A percentile compares a stretch with the other conserved stretches of the same genome.
phyloP scores from a whole-genome alignment of 2,329 filamentous ascomycete genomes.

The Hypomyces perniciosus region DNA sequence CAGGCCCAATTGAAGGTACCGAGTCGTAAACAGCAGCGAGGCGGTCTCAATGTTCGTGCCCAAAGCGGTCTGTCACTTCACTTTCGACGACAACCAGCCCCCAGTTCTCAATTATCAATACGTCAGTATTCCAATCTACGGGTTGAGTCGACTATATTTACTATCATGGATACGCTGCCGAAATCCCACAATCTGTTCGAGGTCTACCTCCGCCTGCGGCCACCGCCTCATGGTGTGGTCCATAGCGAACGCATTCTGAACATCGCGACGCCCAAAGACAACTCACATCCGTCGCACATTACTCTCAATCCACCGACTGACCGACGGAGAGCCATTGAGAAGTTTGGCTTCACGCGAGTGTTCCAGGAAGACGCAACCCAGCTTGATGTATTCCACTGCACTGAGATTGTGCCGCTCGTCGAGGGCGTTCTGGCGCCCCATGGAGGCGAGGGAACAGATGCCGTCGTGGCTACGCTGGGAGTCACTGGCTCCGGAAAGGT shows the following conservation, averaged over 20 bases:
- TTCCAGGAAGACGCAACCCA: slow-evolving; percentile 85
- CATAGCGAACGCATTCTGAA: slow-evolving; percentile 65
- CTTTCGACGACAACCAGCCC: neutral
- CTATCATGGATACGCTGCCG: slow-evolving; percentile 19
- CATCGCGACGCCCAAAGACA: slow-evolving; percentile 56
- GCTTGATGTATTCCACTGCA: slow-evolving; percentile 78
- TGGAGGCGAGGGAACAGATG: slow-evolving; percentile 77
- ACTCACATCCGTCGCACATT: slow-evolving; percentile 57
- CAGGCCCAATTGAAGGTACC: neutral
- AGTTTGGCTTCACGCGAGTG: slow-evolving; percentile 88
- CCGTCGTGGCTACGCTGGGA: slow-evolving; percentile 82
- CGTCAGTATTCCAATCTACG: slow-evolving; percentile 5
- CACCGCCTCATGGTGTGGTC: slow-evolving; percentile 45
- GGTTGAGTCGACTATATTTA: neutral
- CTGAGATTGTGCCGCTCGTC: slow-evolving; percentile 67
- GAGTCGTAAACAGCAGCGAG: neutral
- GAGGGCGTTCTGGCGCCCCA: slow-evolving; percentile 71
- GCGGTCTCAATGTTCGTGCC: neutral
- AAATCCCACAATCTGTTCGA: slow-evolving; percentile 65
- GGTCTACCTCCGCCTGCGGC: slow-evolving; percentile 80
- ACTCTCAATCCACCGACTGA: slow-evolving; percentile 77
- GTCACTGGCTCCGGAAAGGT: slow-evolving; percentile 97
- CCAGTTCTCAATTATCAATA: neutral
- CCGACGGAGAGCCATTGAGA: slow-evolving; percentile 81
- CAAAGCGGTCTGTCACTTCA: neutral